These are phyloP conservation scores for Naganishia sp. DNA, from an alignment of 1,284 basidiomycete genomes.

Conservation along the genomic window DNA sequence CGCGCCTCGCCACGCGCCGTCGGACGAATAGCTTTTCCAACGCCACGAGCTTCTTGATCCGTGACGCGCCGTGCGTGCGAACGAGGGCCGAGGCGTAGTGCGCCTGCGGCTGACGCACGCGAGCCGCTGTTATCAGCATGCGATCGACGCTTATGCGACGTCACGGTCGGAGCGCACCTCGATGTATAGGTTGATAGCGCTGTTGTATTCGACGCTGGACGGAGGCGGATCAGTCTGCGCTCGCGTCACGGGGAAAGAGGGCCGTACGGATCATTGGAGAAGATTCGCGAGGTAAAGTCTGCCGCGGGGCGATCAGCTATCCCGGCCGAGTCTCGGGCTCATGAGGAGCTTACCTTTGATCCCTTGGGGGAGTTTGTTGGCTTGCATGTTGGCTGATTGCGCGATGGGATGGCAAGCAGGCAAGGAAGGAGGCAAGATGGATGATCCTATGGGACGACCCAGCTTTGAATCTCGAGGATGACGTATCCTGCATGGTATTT, in stretches of 20 bases:
- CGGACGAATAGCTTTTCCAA: slow-evolving; percentile 30
- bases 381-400: neutral
- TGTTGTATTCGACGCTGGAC: slow-evolving; percentile 33
- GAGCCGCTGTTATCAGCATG: neutral
- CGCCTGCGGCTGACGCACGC: slow-evolving; percentile 26
- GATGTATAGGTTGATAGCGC: slow-evolving; percentile 31
- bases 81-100: slow-evolving; percentile 30
- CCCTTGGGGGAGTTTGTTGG: slow-evolving; percentile 12
- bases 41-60: slow-evolving; percentile 31
- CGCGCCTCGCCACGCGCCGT: neutral
- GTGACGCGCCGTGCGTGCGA: slow-evolving; percentile 29
- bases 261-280: slow-evolving; percentile 31
- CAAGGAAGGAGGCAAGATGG: neutral
- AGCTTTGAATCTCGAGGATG: no score
- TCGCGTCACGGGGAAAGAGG: neutral
- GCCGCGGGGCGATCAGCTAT: neutral
- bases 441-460: neutral
- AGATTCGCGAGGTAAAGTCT: slow-evolving; percentile 28
- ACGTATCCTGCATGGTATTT: neutral
- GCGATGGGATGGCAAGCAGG: neutral
- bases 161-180: slow-evolving; percentile 15
- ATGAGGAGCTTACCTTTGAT: neutral
- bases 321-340: neutral
- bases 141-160: neutral
- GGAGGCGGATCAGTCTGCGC: neutral